phyloP scores from a whole-genome alignment of 345 rosid species.

The Moringa oleifera region DNA sequence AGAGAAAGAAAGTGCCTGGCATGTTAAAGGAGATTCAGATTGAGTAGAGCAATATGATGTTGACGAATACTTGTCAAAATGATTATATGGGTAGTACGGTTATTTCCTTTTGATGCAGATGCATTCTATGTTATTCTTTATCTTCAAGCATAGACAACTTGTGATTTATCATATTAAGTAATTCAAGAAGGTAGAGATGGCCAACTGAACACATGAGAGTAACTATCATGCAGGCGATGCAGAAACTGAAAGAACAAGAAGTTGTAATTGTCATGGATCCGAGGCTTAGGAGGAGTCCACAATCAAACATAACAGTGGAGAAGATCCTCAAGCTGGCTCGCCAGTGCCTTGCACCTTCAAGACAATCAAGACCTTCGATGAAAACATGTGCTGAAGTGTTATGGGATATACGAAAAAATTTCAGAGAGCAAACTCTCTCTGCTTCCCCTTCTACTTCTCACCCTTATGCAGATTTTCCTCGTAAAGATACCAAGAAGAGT shows the following conservation, averaged over 20 bases:
- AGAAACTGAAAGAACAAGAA: constrained; percentile 50
- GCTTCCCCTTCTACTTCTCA: constrained; percentile 38
- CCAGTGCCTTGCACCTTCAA: constrained; percentile 47
- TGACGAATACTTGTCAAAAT: too few species aligned
- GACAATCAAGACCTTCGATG: constrained; percentile 74
- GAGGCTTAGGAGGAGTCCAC: constrained; percentile 55
- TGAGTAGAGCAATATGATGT: too few species aligned
- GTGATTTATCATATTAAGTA: too few species aligned
- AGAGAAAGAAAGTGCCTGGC: too few species aligned
- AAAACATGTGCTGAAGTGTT: constrained; percentile 58
- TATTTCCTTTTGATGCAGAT: too few species aligned
- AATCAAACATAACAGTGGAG: constrained; percentile 50
- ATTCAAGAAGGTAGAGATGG: too few species aligned
- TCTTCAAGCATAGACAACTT: too few species aligned
- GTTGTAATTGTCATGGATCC: constrained; percentile 73
- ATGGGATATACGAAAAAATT: constrained; percentile 68
- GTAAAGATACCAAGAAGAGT: constrained; percentile 23
- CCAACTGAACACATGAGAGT: neutral
- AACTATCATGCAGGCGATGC: constrained; percentile 56
- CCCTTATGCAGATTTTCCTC: constrained; percentile 40
- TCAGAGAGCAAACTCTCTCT: constrained; percentile 31
- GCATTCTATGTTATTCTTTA: too few species aligned
- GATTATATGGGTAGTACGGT: too few species aligned
- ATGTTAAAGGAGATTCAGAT: too few species aligned
- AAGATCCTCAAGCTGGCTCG: constrained; percentile 60